phyloP scores from a whole-genome alignment of 257 asterid species.

The Solanum rostratum region DNA sequence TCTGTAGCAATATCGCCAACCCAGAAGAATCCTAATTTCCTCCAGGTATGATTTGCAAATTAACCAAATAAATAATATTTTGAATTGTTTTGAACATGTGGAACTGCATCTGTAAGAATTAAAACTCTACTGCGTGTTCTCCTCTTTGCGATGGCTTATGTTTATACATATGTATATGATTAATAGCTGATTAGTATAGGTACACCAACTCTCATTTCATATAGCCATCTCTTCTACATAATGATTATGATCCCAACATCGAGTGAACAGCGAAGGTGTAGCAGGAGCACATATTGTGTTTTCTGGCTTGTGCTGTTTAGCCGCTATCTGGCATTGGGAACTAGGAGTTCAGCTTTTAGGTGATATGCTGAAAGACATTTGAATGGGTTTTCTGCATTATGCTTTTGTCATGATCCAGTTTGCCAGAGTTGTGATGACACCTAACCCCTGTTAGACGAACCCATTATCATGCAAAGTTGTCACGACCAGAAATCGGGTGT shows the following conservation, averaged over 20 bases:
- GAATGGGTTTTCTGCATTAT: not conserved
- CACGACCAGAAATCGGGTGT: too few relatives aligned
- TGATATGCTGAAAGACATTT: not conserved
- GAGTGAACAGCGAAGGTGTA: not conserved
- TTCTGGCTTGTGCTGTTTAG: not conserved
- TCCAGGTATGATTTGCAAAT: conserved; percentile 31
- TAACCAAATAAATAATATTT: not conserved
- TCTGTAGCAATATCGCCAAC: conserved; percentile 37
- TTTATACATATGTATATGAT: too few relatives aligned
- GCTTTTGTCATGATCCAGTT: not conserved
- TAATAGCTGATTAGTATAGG: not conserved
- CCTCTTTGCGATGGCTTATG: not conserved
- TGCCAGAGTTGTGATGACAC: not conserved
- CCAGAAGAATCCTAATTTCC: conserved; percentile 42
- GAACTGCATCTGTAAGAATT: not conserved
- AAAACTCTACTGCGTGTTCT: not conserved
- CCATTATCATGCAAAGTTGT: not conserved
- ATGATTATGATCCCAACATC: not conserved
- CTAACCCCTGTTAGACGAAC: not conserved
- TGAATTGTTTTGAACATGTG: not conserved
- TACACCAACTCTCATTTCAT: not conserved
- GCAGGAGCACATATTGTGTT: not conserved
- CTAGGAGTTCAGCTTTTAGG: not conserved
- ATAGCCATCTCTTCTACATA: not conserved
- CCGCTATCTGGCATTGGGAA: not conserved